Evolutionary conservation across 371 early-diverging fungal genomes (phyloP), one percentile per base, ranked within the genome.

Genomic region (Rhizomucor pusillus): DNA sequence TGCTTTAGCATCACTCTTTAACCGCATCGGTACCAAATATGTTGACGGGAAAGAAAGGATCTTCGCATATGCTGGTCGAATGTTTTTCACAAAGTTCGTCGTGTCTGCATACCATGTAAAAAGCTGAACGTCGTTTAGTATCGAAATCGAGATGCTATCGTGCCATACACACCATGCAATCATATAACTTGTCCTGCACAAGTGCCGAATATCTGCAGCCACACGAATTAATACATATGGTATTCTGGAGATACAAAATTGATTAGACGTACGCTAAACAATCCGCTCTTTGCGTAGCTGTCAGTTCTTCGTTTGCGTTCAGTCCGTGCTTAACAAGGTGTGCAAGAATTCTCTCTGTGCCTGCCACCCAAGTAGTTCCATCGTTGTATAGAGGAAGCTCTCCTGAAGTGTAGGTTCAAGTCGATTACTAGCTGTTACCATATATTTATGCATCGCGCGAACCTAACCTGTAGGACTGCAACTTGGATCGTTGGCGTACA

Each of bases 21-120:
- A 35, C 61, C 87, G 88, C 22, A 80, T 72, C 12, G 89, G 88
- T 4, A 79, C 60, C 46, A 82, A 48, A 40, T 86, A 82, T 12
- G 79, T 69, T 4, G 80, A 63, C n/a, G 86, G 87, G 44, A 89
- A 80, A 1, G 87, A 63, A 24, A 89, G 69, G 19, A 87, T 56
- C 39, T 70, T 69, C 14, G 82, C 86, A 54, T 86, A 79, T 25
- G 80, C 71, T n/a, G 86, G 86, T 33, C 88, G 81, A 50, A 83
- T 83, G 11, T 61, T 62, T 35, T 82, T 77, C 18, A 75, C 66
- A 69, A 82, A 90, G 67, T 90, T 88, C 41, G 87, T 85, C 13
- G 75, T 63, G 56, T 88, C 89, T 5, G 81, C 71, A 57, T 84
- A 86, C 89, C 87, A 87, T 24, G 82, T 82, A 53, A 77, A 90